These are phyloP conservation scores for Apophysomyces sp. DNA, from an alignment of 371 early-diverging fungal species.

Conservation along the genomic window DNA sequence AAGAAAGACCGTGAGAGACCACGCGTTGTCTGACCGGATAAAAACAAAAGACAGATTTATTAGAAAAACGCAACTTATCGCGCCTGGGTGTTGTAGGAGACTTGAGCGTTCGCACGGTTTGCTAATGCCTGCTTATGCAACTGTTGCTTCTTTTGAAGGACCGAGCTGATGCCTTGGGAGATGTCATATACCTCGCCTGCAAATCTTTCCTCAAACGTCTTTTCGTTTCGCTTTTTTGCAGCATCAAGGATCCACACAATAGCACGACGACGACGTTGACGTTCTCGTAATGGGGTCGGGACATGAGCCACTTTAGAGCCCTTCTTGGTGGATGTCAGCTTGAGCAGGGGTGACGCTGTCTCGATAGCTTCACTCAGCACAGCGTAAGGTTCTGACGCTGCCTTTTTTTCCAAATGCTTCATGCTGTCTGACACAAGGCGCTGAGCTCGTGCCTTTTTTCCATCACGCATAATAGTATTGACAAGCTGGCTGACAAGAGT, in stretches of 20 bases:
- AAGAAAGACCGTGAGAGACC: too few species aligned
- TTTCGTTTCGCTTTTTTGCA: constrained; percentile 63
- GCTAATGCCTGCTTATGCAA: constrained; percentile 75
- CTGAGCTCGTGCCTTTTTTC: constrained; percentile 80
- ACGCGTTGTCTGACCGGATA: too few species aligned
- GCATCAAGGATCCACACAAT: constrained; percentile 90
- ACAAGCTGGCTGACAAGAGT: constrained; percentile 75
- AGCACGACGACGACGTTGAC: constrained; percentile 80
- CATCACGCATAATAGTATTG: constrained; percentile 86
- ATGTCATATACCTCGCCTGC: constrained; percentile 83
- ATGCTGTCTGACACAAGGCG: constrained; percentile 70
- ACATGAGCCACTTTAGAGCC: constrained; percentile 82
- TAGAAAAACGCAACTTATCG: constrained; percentile 16
- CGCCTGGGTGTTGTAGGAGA: constrained; percentile 41
- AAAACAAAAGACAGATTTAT: background rate
- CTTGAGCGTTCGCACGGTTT: constrained; percentile 81
- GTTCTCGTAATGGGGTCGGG: constrained; percentile 77
- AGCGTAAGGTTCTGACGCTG: constrained; percentile 57
- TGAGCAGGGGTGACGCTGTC: constrained; percentile 75
- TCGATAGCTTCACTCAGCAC: constrained; percentile 76
- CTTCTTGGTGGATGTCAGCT: constrained; percentile 60
- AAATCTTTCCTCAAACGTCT: constrained; percentile 69
- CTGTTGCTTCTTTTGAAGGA: constrained; percentile 61
- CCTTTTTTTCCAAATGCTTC: constrained; percentile 62
- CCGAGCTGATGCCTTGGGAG: constrained; percentile 70